Evolutionary conservation across 768 basidiomycete genomes (phyloP).

Genomic region (Panellus pusillus): DNA sequence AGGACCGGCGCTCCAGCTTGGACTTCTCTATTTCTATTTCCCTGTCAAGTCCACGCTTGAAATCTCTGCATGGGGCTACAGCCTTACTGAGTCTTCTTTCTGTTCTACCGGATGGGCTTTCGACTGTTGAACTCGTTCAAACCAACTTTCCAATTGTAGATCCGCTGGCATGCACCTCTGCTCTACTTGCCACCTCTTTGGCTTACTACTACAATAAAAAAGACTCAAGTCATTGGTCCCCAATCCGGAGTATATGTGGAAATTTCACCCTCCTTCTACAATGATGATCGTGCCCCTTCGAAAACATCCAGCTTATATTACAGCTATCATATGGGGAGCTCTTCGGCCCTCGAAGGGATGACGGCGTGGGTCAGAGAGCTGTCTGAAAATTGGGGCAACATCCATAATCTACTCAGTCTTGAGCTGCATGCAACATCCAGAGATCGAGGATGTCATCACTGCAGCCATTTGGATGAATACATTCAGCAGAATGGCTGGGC

Average conservation of each 20-base stretch:
- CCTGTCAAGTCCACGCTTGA: neutral
- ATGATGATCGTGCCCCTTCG: too few relatives aligned
- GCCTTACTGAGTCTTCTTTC: neutral
- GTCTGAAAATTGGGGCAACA: neutral
- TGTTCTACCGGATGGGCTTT: neutral
- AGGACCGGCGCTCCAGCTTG: too few relatives aligned
- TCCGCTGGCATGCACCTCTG: too few relatives aligned
- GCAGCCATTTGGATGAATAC: neutral
- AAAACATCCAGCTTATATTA: too few relatives aligned
- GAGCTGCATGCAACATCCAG: neutral
- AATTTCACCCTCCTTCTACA: too few relatives aligned
- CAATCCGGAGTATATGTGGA: neutral
- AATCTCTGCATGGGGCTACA: neutral
- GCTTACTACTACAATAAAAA: too few relatives aligned
- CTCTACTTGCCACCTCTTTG: too few relatives aligned
- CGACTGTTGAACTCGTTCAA: neutral
- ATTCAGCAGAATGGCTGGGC: neutral
- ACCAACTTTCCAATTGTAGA: neutral
- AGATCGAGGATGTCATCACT: neutral
- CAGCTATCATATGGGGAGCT: too few relatives aligned
- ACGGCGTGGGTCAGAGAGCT: neutral
- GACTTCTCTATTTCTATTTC: neutral
- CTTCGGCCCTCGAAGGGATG: too few relatives aligned
- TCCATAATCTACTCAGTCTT: neutral
- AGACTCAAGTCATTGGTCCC: neutral